Conservation (phyloP, 352 stramenopile genomes). For the Pythium vanterpoolii region DNA sequence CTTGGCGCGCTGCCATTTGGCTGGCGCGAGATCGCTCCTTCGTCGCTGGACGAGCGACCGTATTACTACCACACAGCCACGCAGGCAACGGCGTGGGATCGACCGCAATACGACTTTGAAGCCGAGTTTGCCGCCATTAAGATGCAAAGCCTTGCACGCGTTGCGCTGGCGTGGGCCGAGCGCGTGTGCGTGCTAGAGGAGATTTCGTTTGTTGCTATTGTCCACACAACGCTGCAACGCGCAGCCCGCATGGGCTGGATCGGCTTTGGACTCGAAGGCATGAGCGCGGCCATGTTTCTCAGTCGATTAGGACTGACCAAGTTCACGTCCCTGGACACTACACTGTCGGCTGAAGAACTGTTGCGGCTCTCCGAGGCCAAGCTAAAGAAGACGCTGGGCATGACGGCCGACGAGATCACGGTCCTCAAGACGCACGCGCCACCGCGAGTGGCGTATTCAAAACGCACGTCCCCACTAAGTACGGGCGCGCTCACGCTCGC, state of each 20-base stretch:
- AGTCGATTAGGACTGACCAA: conserved; percentile 59
- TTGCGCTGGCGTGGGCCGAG: conserved; percentile 37
- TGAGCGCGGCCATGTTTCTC: conserved; percentile 52
- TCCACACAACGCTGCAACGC: conserved; percentile 31
- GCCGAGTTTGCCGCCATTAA: conserved; percentile 60
- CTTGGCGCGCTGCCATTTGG: conserved; percentile 58
- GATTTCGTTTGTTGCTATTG: conserved; percentile 43
- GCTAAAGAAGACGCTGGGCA: conserved; percentile 44
- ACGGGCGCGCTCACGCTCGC: conserved; percentile 29
- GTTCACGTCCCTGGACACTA: conserved; percentile 15
- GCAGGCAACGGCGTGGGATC: conserved; percentile 45
- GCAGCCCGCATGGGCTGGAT: conserved; percentile 43
- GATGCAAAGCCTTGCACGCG: conserved; percentile 58
- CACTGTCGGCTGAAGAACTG: conserved; percentile 29
- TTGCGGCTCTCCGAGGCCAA: conserved; percentile 30
- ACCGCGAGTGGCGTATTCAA: background rate
- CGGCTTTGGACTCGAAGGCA: conserved; percentile 71
- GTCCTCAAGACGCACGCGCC: conserved; percentile 31
- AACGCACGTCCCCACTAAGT: conserved; percentile 32
- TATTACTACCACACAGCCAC: conserved; percentile 58
- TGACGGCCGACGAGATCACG: conserved; percentile 56
- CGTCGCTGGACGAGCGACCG: background rate
- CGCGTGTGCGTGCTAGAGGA: conserved; percentile 25
- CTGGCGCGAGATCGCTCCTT: conserved; percentile 34
- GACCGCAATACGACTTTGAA: conserved; percentile 61